Base-by-base conservation (phyloP, 371 early-diverging fungal genomes). In the Circinella minor region DNA sequence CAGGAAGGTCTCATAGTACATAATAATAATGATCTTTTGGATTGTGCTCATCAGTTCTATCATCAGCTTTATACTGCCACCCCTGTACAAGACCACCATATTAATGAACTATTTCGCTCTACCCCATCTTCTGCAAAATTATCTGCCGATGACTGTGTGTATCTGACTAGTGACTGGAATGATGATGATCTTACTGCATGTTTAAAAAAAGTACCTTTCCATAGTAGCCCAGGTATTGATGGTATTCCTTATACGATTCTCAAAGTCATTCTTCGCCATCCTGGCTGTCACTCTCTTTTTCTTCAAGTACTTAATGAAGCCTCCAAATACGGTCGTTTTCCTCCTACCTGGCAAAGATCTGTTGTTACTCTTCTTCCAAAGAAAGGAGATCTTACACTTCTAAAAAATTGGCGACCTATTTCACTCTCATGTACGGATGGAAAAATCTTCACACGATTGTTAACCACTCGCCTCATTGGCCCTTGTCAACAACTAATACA, bases 391-490 rank as follows among this genome's bases (percentile, higher is more conserved):
- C 36, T 49, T 0, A 27, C 36, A 1, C n/a, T 13, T 1, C 61
- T 81, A 1, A 47, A 34, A 1, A 81, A 77, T 63, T 77, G 81
- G 78, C 57, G 77, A 1, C 78, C 78, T 1, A 69, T 81, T 0
- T 71, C 75, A 0, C 47, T 74, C 0, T 68, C 39, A 9, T 67
- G 67, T 18, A 18, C 60, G 1, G 71, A 71, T 37, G 75, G 68
- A 9, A 74, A 74, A 39, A 5, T 71, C 2, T 74, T 74, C 47
- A 74, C 71, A 5, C 57, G 48, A 15, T 13, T 68, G 0, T 13
- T 75, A 3, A 61, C 74, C 14, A 72, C n/a, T 18, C 66, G 75
- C 15, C 1, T 71, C 4, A 14, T n/a, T 15, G 1, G 7, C 9
- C 6, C 15, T 0, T 27, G 46, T 3, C 38, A 10, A 1, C 6